phyloP scores from a whole-genome alignment of 208 protist genomes.

The Acanthamoeba lenticulata region DNA sequence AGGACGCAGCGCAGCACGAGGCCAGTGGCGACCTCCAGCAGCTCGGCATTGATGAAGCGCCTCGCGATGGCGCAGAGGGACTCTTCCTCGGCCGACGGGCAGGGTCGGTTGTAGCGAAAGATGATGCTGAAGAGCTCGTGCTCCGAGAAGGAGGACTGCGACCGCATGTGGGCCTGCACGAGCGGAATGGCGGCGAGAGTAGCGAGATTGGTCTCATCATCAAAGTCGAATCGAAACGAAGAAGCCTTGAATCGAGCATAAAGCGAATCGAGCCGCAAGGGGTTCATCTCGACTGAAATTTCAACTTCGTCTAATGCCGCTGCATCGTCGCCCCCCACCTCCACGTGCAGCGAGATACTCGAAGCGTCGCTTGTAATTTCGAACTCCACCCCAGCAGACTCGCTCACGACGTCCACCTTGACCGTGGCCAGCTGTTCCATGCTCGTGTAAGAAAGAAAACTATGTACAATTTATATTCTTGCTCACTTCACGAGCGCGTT shows the following conservation, averaged over 20 bases:
- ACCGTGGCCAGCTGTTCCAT: no score
- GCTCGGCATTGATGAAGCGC: background rate
- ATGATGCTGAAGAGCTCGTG: conserved; percentile 54
- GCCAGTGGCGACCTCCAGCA: background rate
- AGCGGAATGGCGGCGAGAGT: conserved; percentile 29
- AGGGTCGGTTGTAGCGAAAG: conserved; percentile 8
- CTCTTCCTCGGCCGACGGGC: background rate
- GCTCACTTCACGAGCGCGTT: background rate
- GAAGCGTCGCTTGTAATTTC: no score
- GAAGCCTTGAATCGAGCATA: conserved; percentile 28
- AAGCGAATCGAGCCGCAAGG: background rate
- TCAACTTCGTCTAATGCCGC: no score
- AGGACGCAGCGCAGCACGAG: conserved; percentile 13
- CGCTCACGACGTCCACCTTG: no score
- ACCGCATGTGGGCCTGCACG: background rate
- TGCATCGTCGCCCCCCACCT: no score
- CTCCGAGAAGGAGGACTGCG: background rate
- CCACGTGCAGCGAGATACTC: no score
- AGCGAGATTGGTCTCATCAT: conserved; percentile 13
- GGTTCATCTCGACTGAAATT: background rate
- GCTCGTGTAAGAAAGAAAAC: background rate
- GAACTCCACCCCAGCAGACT: no score
- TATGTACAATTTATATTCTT: background rate
- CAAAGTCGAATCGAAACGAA: background rate
- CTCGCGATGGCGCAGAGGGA: background rate